Conservation (phyloP, 495 filamentous ascomycete genomes). For the Hypoxylon subgilvum region DNA sequence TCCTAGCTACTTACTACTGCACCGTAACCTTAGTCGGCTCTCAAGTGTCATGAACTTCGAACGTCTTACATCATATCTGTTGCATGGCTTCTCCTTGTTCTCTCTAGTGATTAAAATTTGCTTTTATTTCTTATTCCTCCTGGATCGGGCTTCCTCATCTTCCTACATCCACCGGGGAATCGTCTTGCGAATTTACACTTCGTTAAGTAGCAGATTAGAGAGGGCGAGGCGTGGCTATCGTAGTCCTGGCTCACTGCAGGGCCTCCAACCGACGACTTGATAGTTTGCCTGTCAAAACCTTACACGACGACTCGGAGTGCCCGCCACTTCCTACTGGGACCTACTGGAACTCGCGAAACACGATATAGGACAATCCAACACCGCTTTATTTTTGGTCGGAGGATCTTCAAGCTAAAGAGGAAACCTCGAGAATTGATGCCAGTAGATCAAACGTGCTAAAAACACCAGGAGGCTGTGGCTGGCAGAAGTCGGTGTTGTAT, state of each 20-base stretch:
- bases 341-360: constrained; percentile 14
- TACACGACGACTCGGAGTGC: constrained; percentile 7
- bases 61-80: constrained; percentile 31
- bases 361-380: constrained; percentile 3
- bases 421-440: not conserved
- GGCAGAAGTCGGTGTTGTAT: constrained; percentile 16
- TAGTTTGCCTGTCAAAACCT: constrained; percentile 5
- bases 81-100: constrained; percentile 14
- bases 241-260: constrained; percentile 18
- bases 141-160: constrained; percentile 9
- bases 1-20: constrained; percentile 19
- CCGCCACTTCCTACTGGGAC: constrained; percentile 13
- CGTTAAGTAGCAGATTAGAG: constrained; percentile 16
- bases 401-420: constrained; percentile 21
- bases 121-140: constrained; percentile 28
- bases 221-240: constrained; percentile 18
- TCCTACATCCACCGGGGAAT: constrained; percentile 4
- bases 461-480: constrained; percentile 16
- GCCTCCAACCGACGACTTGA: constrained; percentile 15
- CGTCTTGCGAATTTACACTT: constrained; percentile 5
- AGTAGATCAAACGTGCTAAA: constrained; percentile 9
- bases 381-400: constrained; percentile 14
- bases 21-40: constrained; percentile 32
- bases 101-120: constrained; percentile 19
- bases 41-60: constrained; percentile 34